Percentiles rank a stretch among this genome's conserved stretches.
phyloP scores from a whole-genome alignment of 345 rosid species.

The Dovyalis caffra region DNA sequence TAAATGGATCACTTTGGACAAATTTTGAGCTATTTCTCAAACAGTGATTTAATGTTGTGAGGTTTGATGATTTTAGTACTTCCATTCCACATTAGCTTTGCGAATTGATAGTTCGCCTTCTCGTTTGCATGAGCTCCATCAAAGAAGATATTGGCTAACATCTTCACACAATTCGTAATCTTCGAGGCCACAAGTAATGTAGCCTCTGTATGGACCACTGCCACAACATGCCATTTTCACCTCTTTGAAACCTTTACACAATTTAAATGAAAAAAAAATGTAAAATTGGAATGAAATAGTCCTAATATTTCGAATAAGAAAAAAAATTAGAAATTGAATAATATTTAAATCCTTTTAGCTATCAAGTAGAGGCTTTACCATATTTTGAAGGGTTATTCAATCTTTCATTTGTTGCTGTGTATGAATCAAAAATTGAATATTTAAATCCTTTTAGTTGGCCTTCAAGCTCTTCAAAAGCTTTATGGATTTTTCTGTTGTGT shows the following conservation, averaged over 20 bases:
- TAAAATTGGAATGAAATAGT: background rate
- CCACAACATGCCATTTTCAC: slow-evolving; percentile 14
- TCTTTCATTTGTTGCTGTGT: background rate
- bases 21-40: background rate
- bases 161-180: slow-evolving; percentile 21
- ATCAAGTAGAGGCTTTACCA: background rate
- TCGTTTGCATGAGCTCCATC: slow-evolving; percentile 35
- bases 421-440: slow-evolving; percentile 2
- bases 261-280: background rate
- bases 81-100: slow-evolving; percentile 16
- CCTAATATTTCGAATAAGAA: background rate
- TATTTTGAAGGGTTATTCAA: slow-evolving; percentile 19
- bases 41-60: background rate
- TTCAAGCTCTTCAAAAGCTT: slow-evolving; percentile 14
- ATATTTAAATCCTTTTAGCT: background rate
- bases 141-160: slow-evolving; percentile 31
- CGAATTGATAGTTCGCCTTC: slow-evolving; percentile 7
- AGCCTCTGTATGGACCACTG: slow-evolving; percentile 14
- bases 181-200: slow-evolving; percentile 4
- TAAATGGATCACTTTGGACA: no score
- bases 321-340: no score
- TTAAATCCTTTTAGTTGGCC: slow-evolving; percentile 24
- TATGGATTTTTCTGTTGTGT: slow-evolving; percentile 29
- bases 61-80: background rate
- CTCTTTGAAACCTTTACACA: slow-evolving; percentile 5